A percentile compares a stretch with the other conserved stretches of the same genome.
Conservation (phyloP, 2,329 filamentous ascomycete species). For the Hysterium pulicare region DNA sequence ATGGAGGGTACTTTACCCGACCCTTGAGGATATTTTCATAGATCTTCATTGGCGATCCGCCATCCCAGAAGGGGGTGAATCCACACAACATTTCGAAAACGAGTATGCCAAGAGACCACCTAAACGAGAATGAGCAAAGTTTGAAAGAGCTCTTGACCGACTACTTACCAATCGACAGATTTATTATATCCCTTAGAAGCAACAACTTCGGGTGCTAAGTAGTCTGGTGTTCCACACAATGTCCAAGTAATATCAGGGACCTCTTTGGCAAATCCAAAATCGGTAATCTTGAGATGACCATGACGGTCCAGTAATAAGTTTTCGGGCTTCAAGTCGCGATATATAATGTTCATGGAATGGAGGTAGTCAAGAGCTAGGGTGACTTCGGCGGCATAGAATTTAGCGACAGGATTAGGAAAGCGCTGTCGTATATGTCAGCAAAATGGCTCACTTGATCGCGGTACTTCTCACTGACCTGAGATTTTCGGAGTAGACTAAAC, state of each 20-base stretch:
- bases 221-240: conserved; percentile 94
- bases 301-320: conserved; percentile 89
- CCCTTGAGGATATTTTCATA: conserved; percentile 99
- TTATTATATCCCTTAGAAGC: conserved; percentile 99
- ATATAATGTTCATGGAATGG: conserved; percentile 93
- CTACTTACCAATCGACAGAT: conserved; percentile 89
- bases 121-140: conserved; percentile 42
- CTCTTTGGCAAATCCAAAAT: conserved; percentile 98
- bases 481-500: conserved; percentile 92
- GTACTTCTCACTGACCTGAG: conserved; percentile 61
- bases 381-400: conserved; percentile 98
- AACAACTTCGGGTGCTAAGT: conserved; percentile 96
- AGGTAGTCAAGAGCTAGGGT: conserved; percentile 93
- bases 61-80: conserved; percentile 99
- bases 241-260: conserved; percentile 99
- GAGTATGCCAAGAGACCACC: conserved; percentile 97
- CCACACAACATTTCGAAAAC: conserved; percentile 99
- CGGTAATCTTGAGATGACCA: conserved; percentile 93
- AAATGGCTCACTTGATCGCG: conserved; percentile 7
- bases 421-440: conserved; percentile 56
- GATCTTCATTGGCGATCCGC: conserved; percentile 96
- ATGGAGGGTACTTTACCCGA: conserved; percentile 92
- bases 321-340: conserved; percentile 94
- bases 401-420: conserved; percentile 97
- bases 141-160: conserved; percentile 3